phyloP scores from a whole-genome alignment of 495 filamentous ascomycete species.

The Arthonia radiata region DNA sequence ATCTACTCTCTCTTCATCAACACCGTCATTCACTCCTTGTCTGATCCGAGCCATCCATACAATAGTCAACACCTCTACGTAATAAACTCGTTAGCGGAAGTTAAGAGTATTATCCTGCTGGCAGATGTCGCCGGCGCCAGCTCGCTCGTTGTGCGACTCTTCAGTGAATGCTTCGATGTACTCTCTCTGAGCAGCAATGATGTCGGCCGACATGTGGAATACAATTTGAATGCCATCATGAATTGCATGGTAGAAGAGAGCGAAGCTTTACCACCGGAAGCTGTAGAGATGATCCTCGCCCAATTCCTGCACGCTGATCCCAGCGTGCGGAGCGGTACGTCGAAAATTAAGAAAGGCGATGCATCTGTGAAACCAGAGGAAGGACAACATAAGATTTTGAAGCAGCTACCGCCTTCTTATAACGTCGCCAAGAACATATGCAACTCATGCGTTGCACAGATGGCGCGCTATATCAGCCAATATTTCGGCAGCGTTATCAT shows the following conservation, averaged over 20 bases:
- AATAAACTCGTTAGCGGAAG: conserved; percentile 63
- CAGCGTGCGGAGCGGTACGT: conserved; percentile 17
- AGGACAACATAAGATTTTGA: conserved; percentile 57
- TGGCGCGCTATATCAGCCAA: conserved; percentile 78
- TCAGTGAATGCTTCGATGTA: conserved; percentile 75
- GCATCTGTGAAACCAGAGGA: conserved; percentile 28
- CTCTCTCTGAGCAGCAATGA: conserved; percentile 70
- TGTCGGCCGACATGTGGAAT: too few relatives aligned
- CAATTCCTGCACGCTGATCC: conserved; percentile 80
- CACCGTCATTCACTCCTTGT: conserved; percentile 58
- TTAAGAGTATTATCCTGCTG: conserved; percentile 84
- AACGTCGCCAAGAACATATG: conserved; percentile 91
- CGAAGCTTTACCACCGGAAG: conserved; percentile 47
- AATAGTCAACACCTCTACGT: conserved; percentile 82
- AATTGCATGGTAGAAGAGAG: conserved; percentile 73
- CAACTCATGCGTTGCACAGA: conserved; percentile 70
- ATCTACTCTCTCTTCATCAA: conserved; percentile 77
- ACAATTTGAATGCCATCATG: conserved; percentile 68
- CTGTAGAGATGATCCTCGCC: conserved; percentile 81
- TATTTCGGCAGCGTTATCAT: conserved; percentile 96
- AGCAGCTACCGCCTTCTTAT: conserved; percentile 76
- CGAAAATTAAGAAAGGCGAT: conserved; percentile 31
- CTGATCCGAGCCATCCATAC: conserved; percentile 73
- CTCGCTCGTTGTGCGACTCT: conserved; percentile 50
- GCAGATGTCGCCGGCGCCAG: conserved; percentile 71